Base-by-base conservation (phyloP, 2,329 filamentous ascomycete genomes). In the Fulvia fulva region DNA sequence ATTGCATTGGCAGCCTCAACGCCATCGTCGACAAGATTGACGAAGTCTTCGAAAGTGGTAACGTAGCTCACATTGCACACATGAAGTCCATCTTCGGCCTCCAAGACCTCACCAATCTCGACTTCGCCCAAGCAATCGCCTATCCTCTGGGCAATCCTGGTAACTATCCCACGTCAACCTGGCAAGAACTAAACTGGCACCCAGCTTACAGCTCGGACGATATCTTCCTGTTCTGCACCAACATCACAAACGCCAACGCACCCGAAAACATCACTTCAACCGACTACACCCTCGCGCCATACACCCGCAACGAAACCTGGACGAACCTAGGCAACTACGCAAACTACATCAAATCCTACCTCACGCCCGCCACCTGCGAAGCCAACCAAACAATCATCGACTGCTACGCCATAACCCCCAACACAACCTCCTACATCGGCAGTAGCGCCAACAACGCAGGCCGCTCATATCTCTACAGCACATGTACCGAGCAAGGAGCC, bases 21-120 rank as follows among this genome's bases (percentile, higher is more conserved):
- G 81, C 80, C 57, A 76, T 86, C 12, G 70, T 86, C 5, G 84
- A 87, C 66, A 82, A 79, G 25, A 82, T 87, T 60, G 80, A 83
- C 61, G 60, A 68, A 3, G 71, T 83, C 2, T 71, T 82, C 21
- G 67, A 70, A 5, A 71, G 73, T 2, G 75, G 76, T 3, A 75
- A 81, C 59, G 69, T 70, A 7, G 70, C 70, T 0, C 70, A 75
- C 0, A 77, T 77, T 56, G 67, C 71, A 1, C 66, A 78, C 52
- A 62, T 87, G 44, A 86, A 87, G 70, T 67, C 68, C 0, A 70
- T 77, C 0, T 86, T 86, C 63, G 80, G 81, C 1, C 68, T 83
- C 1, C 74, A 75, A 11, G 73, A 75, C 21, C 62, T 83, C 25
- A 80, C 77, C 2, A 70, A 80, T 66, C 71, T 80, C 46, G 82